These are phyloP conservation scores for Ganoderma sinense DNA, from an alignment of 1,284 basidiomycete genomes.

Conservation along the genomic window DNA sequence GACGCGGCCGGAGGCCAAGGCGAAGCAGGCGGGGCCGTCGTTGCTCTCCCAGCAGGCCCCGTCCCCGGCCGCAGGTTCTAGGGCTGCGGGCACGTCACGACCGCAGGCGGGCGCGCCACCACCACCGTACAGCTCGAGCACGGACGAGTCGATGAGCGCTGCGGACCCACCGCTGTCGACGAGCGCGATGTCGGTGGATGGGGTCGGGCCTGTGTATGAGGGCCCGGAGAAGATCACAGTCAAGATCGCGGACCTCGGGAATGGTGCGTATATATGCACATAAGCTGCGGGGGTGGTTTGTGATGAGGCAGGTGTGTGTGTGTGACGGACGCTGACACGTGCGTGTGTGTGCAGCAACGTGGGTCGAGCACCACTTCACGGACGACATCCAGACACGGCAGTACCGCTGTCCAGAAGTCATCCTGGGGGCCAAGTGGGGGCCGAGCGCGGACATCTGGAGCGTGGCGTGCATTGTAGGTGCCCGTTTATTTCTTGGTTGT, in stretches of 20 bases:
- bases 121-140: conserved; percentile 33
- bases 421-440: conserved; percentile 94
- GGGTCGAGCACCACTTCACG: conserved; percentile 93
- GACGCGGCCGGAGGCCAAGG: conserved; percentile 45
- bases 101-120: conserved; percentile 14
- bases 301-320: not conserved
- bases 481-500: conserved; percentile 10
- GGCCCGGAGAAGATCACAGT: conserved; percentile 89
- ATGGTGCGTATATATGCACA: conserved; percentile 59
- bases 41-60: conserved; percentile 84
- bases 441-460: conserved; percentile 97
- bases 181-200: conserved; percentile 52
- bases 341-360: conserved; percentile 61
- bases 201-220: conserved; percentile 31
- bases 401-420: conserved; percentile 97
- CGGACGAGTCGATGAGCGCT: conserved; percentile 25
- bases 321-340: conserved; percentile 15
- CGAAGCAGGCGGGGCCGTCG: conserved; percentile 69
- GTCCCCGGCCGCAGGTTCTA: not conserved
- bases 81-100: conserved; percentile 22
- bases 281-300: not conserved
- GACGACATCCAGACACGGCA: conserved; percentile 98
- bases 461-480: conserved; percentile 88
- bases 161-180: conserved; percentile 40
- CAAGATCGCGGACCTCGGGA: conserved; percentile 98